Conservation (phyloP, 176 grass and related monocot species). For the Carex scoparia region DNA sequence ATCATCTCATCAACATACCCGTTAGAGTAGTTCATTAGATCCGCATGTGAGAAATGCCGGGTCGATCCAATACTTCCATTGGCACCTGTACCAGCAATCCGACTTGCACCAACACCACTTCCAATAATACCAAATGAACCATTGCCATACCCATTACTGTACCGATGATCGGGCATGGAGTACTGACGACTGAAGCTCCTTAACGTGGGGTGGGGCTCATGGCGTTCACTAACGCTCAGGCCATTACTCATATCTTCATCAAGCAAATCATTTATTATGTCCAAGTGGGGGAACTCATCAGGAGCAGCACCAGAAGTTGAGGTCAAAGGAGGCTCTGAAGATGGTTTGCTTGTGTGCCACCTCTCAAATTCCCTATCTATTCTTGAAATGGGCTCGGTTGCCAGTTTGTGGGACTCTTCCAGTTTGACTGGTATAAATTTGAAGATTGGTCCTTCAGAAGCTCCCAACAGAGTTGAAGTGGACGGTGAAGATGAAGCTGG, state of each 20-base stretch:
- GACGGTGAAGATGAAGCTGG: constrained; percentile 45
- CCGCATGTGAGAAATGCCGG: constrained; percentile 48
- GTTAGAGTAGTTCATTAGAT: constrained; percentile 49
- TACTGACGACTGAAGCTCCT: constrained; percentile 55
- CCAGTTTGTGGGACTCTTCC: constrained; percentile 26
- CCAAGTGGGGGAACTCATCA: constrained; percentile 97
- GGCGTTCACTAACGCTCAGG: constrained; percentile 25
- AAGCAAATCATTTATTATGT: constrained; percentile 94
- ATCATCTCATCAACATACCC: constrained; percentile 50
- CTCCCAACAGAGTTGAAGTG: constrained; percentile 31
- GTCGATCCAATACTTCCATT: constrained; percentile 35
- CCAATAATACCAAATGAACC: constrained; percentile 42
- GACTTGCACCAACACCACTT: constrained; percentile 39
- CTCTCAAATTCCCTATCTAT: constrained; percentile 44
- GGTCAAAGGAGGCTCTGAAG: constrained; percentile 39
- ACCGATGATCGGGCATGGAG: constrained; percentile 56
- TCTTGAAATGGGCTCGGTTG: constrained; percentile 21
- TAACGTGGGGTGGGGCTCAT: constrained; percentile 24
- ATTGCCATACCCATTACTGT: constrained; percentile 23
- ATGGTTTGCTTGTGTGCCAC: constrained; percentile 32
- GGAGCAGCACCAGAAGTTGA: constrained; percentile 46
- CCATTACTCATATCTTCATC: constrained; percentile 54
- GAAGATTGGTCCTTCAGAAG: constrained; percentile 19
- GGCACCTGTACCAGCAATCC: constrained; percentile 30
- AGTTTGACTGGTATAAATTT: constrained; percentile 38